Conservation (phyloP, 352 stramenopile species). For the Globisporangium nunn region DNA sequence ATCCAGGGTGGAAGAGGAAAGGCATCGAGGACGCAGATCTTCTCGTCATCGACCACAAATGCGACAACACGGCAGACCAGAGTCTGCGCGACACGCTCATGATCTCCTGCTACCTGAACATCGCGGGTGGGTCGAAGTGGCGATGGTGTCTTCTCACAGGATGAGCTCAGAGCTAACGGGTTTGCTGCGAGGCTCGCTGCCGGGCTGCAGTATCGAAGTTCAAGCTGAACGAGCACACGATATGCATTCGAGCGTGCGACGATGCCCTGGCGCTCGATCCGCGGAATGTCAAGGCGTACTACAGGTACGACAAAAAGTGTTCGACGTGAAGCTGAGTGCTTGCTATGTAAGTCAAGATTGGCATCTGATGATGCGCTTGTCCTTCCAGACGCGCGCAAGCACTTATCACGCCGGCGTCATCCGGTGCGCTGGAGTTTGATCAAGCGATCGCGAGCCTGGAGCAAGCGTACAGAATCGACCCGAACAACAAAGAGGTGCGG, state of each 20-base stretch:
- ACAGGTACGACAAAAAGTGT: slow-evolving; percentile 35
- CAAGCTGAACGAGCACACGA: slow-evolving; percentile 58
- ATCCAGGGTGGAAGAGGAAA: slow-evolving; percentile 82
- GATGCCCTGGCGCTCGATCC: slow-evolving; percentile 57
- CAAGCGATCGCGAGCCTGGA: slow-evolving; percentile 65
- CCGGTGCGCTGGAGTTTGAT: slow-evolving; percentile 71
- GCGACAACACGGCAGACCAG: slow-evolving; percentile 36
- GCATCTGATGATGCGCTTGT: background rate
- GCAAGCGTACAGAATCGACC: slow-evolving; percentile 51
- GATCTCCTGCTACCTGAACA: slow-evolving; percentile 74
- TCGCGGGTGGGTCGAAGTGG: slow-evolving; percentile 38
- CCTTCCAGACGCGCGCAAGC: slow-evolving; percentile 50
- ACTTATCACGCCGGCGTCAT: slow-evolving; percentile 67
- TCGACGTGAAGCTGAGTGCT: background rate
- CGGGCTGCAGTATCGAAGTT: slow-evolving; percentile 56
- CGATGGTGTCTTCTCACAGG: background rate
- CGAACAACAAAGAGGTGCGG: slow-evolving; percentile 47
- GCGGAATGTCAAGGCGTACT: slow-evolving; percentile 71
- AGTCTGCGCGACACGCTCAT: slow-evolving; percentile 42
- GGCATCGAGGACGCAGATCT: slow-evolving; percentile 81
- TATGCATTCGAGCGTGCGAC: slow-evolving; percentile 63
- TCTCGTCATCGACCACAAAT: slow-evolving; percentile 42
- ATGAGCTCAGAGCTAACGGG: background rate
- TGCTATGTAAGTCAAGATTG: background rate
- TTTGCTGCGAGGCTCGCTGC: background rate